Evolutionary conservation across 2,329 filamentous ascomycete species (phyloP).

Genomic region (Talaromyces sp.): DNA sequence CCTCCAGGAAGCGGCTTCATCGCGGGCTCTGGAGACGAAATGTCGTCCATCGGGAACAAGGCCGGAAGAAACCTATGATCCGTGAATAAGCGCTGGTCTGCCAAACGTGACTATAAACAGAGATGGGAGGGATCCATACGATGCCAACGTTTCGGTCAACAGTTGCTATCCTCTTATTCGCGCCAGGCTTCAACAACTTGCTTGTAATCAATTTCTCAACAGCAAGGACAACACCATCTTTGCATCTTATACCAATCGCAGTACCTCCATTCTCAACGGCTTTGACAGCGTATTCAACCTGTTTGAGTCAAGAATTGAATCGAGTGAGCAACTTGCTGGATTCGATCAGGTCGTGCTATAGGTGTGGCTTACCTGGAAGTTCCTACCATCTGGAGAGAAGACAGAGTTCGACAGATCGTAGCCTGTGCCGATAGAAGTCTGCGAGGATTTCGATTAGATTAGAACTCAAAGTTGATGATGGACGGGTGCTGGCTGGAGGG

Average conservation of each 20-base stretch:
- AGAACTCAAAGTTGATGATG: background rate
- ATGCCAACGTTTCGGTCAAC: conserved; percentile 91
- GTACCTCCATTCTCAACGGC: conserved; percentile 98
- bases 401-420: conserved; percentile 99
- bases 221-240: conserved; percentile 92
- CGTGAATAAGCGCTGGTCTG: background rate
- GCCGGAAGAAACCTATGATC: conserved; percentile 76
- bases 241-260: conserved; percentile 92
- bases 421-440: conserved; percentile 99
- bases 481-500: background rate
- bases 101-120: background rate
- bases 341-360: background rate
- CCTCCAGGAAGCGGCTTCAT: conserved; percentile 90
- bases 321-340: background rate
- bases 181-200: conserved; percentile 89
- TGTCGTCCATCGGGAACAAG: conserved; percentile 93
- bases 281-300: conserved; percentile 95
- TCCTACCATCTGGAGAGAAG: conserved; percentile 97
- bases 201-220: conserved; percentile 95
- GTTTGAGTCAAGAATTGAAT: background rate
- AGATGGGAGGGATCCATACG: conserved; percentile 54
- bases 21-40: conserved; percentile 89
- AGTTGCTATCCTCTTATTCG: conserved; percentile 96
- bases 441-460: background rate
- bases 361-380: conserved; percentile 72